phyloP scores from a whole-genome alignment of 228 moss, liverwort and hornwort species.

The Sphagnum fallax region DNA sequence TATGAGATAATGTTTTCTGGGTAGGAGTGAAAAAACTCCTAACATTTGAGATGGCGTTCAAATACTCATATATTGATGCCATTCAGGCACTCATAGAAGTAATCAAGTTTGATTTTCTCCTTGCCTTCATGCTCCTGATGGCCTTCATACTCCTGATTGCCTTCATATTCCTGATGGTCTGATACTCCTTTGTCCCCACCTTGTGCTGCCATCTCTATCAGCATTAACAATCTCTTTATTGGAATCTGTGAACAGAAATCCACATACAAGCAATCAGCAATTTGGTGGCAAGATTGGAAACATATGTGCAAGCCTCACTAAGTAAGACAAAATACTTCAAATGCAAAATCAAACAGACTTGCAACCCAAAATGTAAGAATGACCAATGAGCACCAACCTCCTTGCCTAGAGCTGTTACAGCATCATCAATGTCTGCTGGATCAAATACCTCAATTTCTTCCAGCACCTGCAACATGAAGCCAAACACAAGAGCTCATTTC shows the following conservation, averaged over 20 bases:
- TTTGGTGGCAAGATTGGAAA: not conserved
- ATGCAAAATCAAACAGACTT: not conserved
- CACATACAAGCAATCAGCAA: not conserved
- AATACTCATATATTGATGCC: slow-evolving; percentile 9
- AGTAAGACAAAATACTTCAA: not conserved
- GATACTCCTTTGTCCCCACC: slow-evolving; percentile 54
- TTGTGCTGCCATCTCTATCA: slow-evolving; percentile 77
- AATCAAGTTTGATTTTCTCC: slow-evolving; percentile 47
- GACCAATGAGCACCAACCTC: slow-evolving; percentile 25
- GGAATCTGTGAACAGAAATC: slow-evolving; percentile 40
- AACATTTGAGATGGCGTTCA: too few species aligned
- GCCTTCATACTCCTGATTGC: slow-evolving; percentile 6
- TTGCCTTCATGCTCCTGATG: slow-evolving; percentile 29
- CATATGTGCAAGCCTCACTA: not conserved
- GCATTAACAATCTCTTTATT: slow-evolving; percentile 75
- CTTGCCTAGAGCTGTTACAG: slow-evolving; percentile 43
- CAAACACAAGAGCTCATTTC: not conserved
- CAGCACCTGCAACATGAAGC: slow-evolving; percentile 40
- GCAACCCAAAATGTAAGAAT: too few species aligned
- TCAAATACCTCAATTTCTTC: slow-evolving; percentile 37
- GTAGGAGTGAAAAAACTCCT: too few species aligned
- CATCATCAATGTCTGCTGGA: slow-evolving; percentile 34
- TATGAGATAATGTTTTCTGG: too few species aligned
- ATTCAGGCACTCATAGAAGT: slow-evolving; percentile 60
- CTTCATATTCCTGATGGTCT: slow-evolving; percentile 21